Base-by-base conservation (phyloP, 768 basidiomycete genomes). In the Amanita inopinata region DNA sequence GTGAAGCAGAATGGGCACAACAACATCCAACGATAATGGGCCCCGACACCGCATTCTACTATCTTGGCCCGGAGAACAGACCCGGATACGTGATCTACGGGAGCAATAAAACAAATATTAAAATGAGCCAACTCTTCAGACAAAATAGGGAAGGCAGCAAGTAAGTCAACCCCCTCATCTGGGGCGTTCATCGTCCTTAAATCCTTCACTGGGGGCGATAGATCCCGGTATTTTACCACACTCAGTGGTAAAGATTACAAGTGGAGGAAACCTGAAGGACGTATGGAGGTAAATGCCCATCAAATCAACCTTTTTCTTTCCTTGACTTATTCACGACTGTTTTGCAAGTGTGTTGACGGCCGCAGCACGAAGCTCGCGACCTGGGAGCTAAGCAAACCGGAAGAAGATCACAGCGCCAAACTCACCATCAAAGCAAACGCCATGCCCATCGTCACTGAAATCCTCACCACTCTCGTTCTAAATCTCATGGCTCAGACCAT, bases 31-130 rank as follows among this genome's bases (percentile, higher is more conserved):
- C 64, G 35, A 77, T 86, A 49, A 80, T 85, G 77, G 85, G 85
- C n/a, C 85, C 85, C n/a, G 74, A 70, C 46, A 80, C 74, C 30
- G 76, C 85, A 4, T 84, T 71, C 55, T 73, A 86, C 47, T 87
- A 84, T 53, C 76, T 88, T 46, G 85, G 85, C 1, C 83, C 85
- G 4, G 65, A 65, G 31, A 70, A 66, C 41, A 51, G 66, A 2
- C 70, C 74, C 3, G 85, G 85, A 2, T 76, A 76, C 51, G 61
- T 86, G 39, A 69, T 74, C 32, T 86, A 85, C 44, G 84, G 85
- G 3, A 82, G 79, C 45, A 76, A 73, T 47, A 62, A 65, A 15
- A 69, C 68, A 20, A 56, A 69, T 30, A 53, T 71, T 37, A 60
- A 70, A 4, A 87, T 89, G 84, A 56, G 60, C 2, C 65, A 75